phyloP scores from a whole-genome alignment of 1,284 basidiomycete genomes.

The Ustilago sp. region DNA sequence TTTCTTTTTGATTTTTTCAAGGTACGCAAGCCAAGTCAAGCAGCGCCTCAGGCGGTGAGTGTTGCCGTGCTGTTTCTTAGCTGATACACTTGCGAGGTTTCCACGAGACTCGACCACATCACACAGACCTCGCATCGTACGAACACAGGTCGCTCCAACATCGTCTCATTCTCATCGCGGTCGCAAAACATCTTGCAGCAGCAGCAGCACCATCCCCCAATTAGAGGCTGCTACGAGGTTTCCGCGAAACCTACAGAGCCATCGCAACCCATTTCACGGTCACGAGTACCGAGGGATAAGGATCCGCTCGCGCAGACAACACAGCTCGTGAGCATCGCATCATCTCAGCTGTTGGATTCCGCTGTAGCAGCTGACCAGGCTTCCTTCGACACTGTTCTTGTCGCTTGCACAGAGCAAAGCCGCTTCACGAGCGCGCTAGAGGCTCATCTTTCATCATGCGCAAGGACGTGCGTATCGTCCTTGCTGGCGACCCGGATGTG shows the following conservation, averaged over 20 bases:
- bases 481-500: conserved; percentile 87
- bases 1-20: background rate
- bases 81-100: conserved; percentile 3
- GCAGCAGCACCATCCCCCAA: background rate
- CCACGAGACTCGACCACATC: background rate
- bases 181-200: background rate
- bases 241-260: background rate
- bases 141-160: background rate
- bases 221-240: background rate
- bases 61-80: conserved; percentile 2
- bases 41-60: background rate
- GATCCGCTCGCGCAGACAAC: background rate
- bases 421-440: conserved; percentile 29
- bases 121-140: conserved; percentile 1
- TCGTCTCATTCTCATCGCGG: background rate
- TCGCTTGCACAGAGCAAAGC: conserved; percentile 7
- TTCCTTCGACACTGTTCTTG: background rate
- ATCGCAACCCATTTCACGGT: background rate
- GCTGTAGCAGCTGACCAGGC: background rate
- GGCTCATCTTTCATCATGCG: conserved; percentile 73
- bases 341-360: background rate
- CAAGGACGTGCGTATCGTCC: conserved; percentile 88
- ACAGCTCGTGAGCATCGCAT: background rate
- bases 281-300: background rate
- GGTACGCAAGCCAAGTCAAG: background rate